Evolutionary conservation across 768 basidiomycete species (phyloP).

Genomic region (Amanita pallidorosea): DNA sequence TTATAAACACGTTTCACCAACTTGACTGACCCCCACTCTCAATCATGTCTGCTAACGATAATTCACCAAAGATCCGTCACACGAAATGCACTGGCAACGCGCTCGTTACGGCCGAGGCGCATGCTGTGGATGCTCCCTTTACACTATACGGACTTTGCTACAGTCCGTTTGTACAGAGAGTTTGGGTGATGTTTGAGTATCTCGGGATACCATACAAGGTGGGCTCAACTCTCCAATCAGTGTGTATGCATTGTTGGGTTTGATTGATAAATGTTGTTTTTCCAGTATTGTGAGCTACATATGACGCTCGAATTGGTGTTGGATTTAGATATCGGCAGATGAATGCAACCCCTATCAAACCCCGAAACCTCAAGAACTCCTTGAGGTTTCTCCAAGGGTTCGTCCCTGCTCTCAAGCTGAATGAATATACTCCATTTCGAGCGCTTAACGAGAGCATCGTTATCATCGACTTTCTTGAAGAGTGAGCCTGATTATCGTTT

Average conservation of each 20-base stretch:
- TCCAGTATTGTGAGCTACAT: slow-evolving; percentile 14
- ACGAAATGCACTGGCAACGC: slow-evolving; percentile 36
- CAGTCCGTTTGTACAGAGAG: too few species aligned
- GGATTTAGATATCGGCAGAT: slow-evolving; percentile 28
- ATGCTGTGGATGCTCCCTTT: slow-evolving; percentile 37
- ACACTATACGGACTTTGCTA: slow-evolving; percentile 53
- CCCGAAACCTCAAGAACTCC: slow-evolving; percentile 60
- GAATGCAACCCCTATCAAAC: slow-evolving; percentile 75
- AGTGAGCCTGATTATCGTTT: slow-evolving; percentile 32
- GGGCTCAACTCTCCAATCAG: slow-evolving; percentile 2
- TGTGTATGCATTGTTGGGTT: background rate
- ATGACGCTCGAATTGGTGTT: background rate
- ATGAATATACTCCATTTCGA: slow-evolving; percentile 41
- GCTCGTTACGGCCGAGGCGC: slow-evolving; percentile 42
- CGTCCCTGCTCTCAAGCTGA: slow-evolving; percentile 15
- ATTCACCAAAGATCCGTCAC: slow-evolving; percentile 20
- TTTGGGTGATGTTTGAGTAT: too few species aligned
- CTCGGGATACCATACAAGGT: slow-evolving; percentile 55
- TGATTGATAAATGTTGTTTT: background rate
- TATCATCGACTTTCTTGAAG: slow-evolving; percentile 70
- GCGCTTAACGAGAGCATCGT: slow-evolving; percentile 74
- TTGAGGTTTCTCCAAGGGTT: slow-evolving; percentile 75
- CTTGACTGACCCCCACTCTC: too few species aligned
- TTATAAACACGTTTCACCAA: too few species aligned
- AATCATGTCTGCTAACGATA: slow-evolving; percentile 1